Percentiles rank a stretch among this genome's conserved stretches.
These are phyloP conservation scores for Eucalyptus paniculata DNA, from an alignment of 345 rosid genomes.

Conservation along the genomic window DNA sequence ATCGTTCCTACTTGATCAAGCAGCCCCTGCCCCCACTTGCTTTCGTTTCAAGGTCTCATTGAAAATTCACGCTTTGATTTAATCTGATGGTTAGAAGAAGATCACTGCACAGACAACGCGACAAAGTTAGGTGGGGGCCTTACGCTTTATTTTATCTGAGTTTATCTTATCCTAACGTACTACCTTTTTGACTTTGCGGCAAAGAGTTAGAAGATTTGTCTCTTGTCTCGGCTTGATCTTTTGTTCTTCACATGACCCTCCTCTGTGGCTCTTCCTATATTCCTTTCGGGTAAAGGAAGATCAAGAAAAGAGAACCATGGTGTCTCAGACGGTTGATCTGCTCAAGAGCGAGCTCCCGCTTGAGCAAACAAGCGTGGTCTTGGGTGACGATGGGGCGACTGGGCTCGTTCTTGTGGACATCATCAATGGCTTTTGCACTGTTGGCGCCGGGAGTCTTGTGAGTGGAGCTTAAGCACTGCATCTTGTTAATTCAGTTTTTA, in stretches of 20 bases:
- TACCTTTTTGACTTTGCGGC: background rate
- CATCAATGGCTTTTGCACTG: conserved; percentile 48
- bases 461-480: background rate
- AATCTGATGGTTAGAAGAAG: background rate
- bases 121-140: background rate
- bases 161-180: background rate
- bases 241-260: background rate
- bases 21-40: background rate
- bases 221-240: background rate
- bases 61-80: background rate
- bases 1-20: background rate
- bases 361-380: conserved; percentile 5
- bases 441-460: conserved; percentile 47
- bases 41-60: background rate
- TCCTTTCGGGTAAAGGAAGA: background rate
- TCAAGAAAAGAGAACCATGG: conserved; percentile 3
- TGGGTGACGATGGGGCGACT: conserved; percentile 10
- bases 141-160: background rate
- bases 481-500: background rate
- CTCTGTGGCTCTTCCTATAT: background rate
- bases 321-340: conserved; percentile 4
- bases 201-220: background rate
- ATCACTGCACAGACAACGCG: background rate
- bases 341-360: conserved; percentile 29
- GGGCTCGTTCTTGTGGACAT: conserved; percentile 43